Conservation (phyloP, 306 rosid species). For the Vicia sativa region DNA sequence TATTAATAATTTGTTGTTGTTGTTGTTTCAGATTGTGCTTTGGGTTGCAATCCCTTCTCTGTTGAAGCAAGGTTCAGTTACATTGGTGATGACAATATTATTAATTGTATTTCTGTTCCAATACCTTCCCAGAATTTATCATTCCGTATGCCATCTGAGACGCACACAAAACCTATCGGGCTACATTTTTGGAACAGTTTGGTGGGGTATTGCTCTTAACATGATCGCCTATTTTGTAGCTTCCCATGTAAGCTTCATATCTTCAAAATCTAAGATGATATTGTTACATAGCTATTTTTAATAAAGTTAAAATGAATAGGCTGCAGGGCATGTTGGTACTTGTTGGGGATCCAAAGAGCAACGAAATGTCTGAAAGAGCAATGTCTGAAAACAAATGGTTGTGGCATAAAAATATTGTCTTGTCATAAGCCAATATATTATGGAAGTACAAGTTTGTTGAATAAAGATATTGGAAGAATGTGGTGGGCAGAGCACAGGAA, state of each 20-base stretch:
- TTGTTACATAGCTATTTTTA: no score
- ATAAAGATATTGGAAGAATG: constrained; percentile 51
- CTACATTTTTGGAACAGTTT: constrained; percentile 84
- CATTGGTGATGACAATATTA: constrained; percentile 77
- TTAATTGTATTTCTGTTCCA: constrained; percentile 72
- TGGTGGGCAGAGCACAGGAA: constrained; percentile 66
- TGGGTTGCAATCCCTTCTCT: constrained; percentile 74
- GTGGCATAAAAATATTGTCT: constrained; percentile 55
- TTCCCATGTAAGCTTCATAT: constrained; percentile 69
- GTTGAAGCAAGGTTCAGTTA: constrained; percentile 65
- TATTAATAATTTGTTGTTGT: not conserved
- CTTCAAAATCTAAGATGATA: no score
- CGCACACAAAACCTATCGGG: constrained; percentile 87
- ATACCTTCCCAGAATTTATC: constrained; percentile 80
- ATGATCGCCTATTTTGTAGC: constrained; percentile 90
- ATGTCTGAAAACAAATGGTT: constrained; percentile 54
- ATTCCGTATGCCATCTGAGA: constrained; percentile 71
- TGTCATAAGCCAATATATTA: constrained; percentile 65
- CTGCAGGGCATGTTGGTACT: constrained; percentile 96
- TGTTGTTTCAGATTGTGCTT: constrained; percentile 53
- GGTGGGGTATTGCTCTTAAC: constrained; percentile 99
- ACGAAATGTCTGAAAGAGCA: constrained; percentile 64
- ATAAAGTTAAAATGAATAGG: constrained; percentile 43
- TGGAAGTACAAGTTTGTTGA: constrained; percentile 44
- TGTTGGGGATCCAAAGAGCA: constrained; percentile 83